Percentiles rank a stretch among this genome's conserved stretches.
Evolutionary conservation across 2,329 filamentous ascomycete species (phyloP).

Genomic region (Amylocarpus encephaloides): DNA sequence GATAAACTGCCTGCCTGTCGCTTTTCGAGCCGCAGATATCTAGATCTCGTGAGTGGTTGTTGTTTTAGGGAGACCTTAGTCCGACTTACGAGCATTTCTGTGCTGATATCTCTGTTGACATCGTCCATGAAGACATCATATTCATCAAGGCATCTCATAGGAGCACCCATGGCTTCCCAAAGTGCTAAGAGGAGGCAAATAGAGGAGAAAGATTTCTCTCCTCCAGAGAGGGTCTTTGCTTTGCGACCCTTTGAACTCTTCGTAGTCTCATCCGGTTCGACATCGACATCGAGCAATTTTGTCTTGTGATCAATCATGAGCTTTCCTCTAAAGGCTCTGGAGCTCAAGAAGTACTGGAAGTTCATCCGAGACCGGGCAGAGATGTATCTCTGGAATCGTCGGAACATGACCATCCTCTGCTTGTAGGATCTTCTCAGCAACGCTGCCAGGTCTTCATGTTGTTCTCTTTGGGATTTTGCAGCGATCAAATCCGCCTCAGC

Average conservation of each 20-base stretch:
- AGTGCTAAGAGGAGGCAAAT: constrained; percentile 88
- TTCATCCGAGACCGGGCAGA: constrained; percentile 78
- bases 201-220: constrained; percentile 96
- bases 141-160: constrained; percentile 90
- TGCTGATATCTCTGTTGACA: constrained; percentile 88
- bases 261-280: constrained; percentile 65
- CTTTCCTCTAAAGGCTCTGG: constrained; percentile 80
- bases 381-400: constrained; percentile 75
- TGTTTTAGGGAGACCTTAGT: constrained; percentile 4
- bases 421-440: constrained; percentile 54
- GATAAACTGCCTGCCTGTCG: constrained; percentile 89
- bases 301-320: constrained; percentile 70
- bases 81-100: constrained; percentile 76
- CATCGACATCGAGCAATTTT: constrained; percentile 71
- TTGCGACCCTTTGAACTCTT: constrained; percentile 65
- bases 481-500: constrained; percentile 27
- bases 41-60: constrained; percentile 33
- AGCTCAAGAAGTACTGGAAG: constrained; percentile 82
- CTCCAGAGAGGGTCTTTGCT: constrained; percentile 88
- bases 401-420: constrained; percentile 69
- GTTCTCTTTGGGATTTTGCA: constrained; percentile 35
- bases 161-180: constrained; percentile 98
- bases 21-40: constrained; percentile 78
- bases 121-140: constrained; percentile 99
- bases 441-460: constrained; percentile 37